Percentiles rank a stretch among this genome's conserved stretches.
Evolutionary conservation across 495 filamentous ascomycete species (phyloP).

Genomic region (Xeromyces bisporus): DNA sequence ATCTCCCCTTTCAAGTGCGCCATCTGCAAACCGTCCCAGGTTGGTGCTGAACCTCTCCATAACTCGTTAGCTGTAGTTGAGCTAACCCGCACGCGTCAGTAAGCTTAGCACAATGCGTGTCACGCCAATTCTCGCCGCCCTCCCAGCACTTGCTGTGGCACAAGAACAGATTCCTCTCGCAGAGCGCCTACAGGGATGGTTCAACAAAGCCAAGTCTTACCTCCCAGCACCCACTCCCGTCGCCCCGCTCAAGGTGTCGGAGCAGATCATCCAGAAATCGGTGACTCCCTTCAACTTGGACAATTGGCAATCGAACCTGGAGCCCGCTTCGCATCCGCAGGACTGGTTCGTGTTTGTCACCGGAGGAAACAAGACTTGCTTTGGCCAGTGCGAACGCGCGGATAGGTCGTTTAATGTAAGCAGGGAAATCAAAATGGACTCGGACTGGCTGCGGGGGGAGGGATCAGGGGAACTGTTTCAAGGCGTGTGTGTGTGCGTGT

Average conservation of each 20-base stretch:
- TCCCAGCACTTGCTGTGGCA: constrained; percentile 54
- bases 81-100: constrained; percentile 5
- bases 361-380: constrained; percentile 81
- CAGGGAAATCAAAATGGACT: constrained; percentile 2
- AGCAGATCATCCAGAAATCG: constrained; percentile 37
- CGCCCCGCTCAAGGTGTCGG: constrained; percentile 32
- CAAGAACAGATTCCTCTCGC: constrained; percentile 58
- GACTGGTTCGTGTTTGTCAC: constrained; percentile 72
- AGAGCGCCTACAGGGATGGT: constrained; percentile 48
- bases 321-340: constrained; percentile 44
- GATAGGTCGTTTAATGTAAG: constrained; percentile 42
- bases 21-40: constrained; percentile 7
- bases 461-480: no score
- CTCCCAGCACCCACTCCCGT: constrained; percentile 37
- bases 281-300: constrained; percentile 45
- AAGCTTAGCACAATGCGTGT: constrained; percentile 46
- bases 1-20: constrained; percentile 8
- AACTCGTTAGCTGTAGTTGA: constrained; percentile 1
- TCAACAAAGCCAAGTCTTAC: constrained; percentile 42
- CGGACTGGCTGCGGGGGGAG: no score
- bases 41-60: constrained; percentile 2
- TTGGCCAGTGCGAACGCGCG: constrained; percentile 38
- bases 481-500: no score
- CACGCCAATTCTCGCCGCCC: constrained; percentile 40
- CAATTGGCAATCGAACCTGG: constrained; percentile 57